These are phyloP conservation scores for Saccharomycopsis olivae DNA, from an alignment of 805 yeast genomes.

Conservation along the genomic window DNA sequence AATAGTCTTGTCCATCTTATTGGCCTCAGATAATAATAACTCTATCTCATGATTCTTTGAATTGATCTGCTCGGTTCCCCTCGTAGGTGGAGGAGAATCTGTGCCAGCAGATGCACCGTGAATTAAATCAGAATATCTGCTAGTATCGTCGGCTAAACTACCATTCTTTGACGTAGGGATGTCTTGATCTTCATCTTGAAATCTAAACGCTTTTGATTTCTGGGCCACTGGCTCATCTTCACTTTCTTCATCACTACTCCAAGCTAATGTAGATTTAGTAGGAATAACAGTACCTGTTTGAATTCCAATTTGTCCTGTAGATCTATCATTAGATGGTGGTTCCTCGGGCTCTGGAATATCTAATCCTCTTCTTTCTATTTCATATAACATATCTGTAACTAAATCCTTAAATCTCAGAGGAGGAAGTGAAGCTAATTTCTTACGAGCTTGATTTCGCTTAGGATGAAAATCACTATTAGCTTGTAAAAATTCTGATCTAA, in stretches of 20 bases:
- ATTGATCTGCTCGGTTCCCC: too few relatives aligned
- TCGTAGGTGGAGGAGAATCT: background rate
- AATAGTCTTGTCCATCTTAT: constrained; percentile 37
- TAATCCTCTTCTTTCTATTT: constrained; percentile 68
- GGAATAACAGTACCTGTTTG: constrained; percentile 73
- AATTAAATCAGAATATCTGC: background rate
- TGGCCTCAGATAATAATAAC: constrained; percentile 35
- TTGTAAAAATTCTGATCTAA: constrained; percentile 51
- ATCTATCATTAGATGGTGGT: background rate
- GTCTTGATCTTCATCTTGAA: background rate
- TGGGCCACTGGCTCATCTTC: constrained; percentile 24
- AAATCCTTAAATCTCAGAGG: constrained; percentile 77
- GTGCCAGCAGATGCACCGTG: background rate
- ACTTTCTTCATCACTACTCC: constrained; percentile 82
- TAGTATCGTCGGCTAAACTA: background rate
- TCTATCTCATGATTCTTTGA: constrained; percentile 35
- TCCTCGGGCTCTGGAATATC: constrained; percentile 23
- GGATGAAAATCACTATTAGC: constrained; percentile 77
- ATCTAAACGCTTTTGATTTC: background rate
- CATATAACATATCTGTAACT: constrained; percentile 80
- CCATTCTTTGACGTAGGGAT: background rate
- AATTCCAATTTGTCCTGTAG: constrained; percentile 29
- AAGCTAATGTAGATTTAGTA: constrained; percentile 70
- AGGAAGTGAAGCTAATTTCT: constrained; percentile 78
- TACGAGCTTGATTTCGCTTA: constrained; percentile 90